Conservation (phyloP, 495 filamentous ascomycete species). For the Hypoxylon fuscum region DNA sequence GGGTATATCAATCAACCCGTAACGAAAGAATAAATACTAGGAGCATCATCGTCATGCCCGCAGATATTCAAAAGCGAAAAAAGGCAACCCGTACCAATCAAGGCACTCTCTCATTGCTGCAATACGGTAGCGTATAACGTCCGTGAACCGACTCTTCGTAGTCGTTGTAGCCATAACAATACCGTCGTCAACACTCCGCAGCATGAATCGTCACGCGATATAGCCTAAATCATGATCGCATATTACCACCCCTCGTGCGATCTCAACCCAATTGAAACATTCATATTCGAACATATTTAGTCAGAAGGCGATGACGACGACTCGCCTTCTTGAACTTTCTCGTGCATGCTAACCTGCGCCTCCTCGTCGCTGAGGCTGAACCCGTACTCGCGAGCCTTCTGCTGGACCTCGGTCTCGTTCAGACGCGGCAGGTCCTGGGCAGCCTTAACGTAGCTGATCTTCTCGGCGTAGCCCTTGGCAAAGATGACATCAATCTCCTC, state of each 20-base stretch:
- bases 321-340: constrained; percentile 28
- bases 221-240: not conserved
- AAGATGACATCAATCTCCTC: constrained; percentile 81
- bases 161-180: no score
- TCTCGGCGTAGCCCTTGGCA: constrained; percentile 72
- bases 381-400: constrained; percentile 66
- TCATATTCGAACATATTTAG: no score
- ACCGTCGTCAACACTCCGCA: not conserved
- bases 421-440: constrained; percentile 69
- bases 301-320: constrained; percentile 26
- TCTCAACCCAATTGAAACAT: no score
- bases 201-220: no score
- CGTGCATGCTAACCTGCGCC: constrained; percentile 23
- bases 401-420: constrained; percentile 65
- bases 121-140: no score
- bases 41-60: not conserved
- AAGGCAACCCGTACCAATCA: not conserved
- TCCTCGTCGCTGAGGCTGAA: constrained; percentile 44
- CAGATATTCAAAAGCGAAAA: not conserved
- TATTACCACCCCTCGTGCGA: not conserved
- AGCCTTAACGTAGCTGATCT: constrained; percentile 72
- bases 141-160: not conserved
- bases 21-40: not conserved
- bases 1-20: not conserved
- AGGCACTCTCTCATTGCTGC: not conserved